phyloP scores from a whole-genome alignment of 176 grass and related monocot genomes.

The Aegilops bicornis region DNA sequence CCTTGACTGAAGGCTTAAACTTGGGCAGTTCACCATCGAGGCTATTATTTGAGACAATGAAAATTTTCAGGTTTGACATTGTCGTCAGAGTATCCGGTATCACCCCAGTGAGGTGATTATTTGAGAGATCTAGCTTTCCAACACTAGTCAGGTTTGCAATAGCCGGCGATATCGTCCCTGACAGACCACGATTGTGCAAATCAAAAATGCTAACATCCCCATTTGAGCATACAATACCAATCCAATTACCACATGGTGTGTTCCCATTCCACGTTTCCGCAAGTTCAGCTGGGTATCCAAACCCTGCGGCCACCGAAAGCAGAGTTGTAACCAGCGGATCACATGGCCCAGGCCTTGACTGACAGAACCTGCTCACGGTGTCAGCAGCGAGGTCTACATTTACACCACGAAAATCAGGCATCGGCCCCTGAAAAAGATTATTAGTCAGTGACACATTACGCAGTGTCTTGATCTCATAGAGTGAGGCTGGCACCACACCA shows the following conservation, averaged over 20 bases:
- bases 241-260: conserved; percentile 56
- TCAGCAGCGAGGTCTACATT: conserved; percentile 28
- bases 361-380: conserved; percentile 67
- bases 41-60: conserved; percentile 80
- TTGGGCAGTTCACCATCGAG: conserved; percentile 66
- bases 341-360: conserved; percentile 35
- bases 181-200: conserved; percentile 59
- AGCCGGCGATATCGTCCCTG: conserved; percentile 65
- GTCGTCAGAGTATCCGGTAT: conserved; percentile 64
- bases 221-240: conserved; percentile 48
- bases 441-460: conserved; percentile 55
- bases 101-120: conserved; percentile 59
- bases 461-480: conserved; percentile 35
- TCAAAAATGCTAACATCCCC: conserved; percentile 40
- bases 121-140: conserved; percentile 50
- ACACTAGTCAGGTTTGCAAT: conserved; percentile 68
- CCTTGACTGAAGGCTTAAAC: conserved; percentile 54
- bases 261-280: conserved; percentile 59
- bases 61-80: conserved; percentile 37
- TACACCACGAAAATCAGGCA: conserved; percentile 35
- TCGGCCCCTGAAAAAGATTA: conserved; percentile 76
- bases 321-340: conserved; percentile 47
- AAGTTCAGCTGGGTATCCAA: conserved; percentile 70
- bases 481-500: conserved; percentile 55
- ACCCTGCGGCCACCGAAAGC: conserved; percentile 65